These are phyloP conservation scores for Hymenoscyphus linearis DNA, from an alignment of 2,329 filamentous ascomycete species.

Conservation along the genomic window DNA sequence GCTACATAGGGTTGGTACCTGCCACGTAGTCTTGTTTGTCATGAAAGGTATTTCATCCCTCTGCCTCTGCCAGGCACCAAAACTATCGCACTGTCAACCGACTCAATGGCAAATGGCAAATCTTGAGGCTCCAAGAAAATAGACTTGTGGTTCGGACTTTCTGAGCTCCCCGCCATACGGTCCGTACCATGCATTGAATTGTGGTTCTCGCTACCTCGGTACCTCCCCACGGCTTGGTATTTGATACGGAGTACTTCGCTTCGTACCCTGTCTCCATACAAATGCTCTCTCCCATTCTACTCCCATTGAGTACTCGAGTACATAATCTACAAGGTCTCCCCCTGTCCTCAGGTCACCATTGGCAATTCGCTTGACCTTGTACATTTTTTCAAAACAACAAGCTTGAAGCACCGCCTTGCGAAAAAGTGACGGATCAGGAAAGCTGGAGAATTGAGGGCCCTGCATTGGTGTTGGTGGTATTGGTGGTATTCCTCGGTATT, in stretches of 20 bases:
- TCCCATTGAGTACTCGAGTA: too few species aligned
- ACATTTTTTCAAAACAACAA: not conserved
- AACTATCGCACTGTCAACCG: not conserved
- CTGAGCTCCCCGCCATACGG: not conserved
- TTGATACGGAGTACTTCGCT: not conserved
- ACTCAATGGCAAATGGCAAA: not conserved
- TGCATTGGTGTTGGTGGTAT: not conserved
- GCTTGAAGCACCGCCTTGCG: too few species aligned
- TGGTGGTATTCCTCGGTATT: too few species aligned
- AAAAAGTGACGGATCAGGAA: not conserved
- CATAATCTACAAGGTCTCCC: slow-evolving; percentile 25
- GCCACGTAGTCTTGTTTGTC: not conserved
- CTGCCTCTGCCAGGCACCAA: not conserved
- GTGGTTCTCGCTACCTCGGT: not conserved
- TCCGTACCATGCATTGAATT: too few species aligned
- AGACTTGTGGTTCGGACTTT: not conserved
- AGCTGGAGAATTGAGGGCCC: not conserved
- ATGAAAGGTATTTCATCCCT: not conserved
- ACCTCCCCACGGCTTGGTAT: not conserved
- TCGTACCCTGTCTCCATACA: not conserved
- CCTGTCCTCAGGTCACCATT: not conserved
- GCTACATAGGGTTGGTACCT: not conserved
- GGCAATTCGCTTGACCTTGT: slow-evolving; percentile 1
- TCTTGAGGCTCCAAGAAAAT: not conserved
- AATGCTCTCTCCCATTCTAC: too few species aligned